Base-by-base conservation (phyloP, 805 yeast species). In the Maudiozyma barnettii region DNA sequence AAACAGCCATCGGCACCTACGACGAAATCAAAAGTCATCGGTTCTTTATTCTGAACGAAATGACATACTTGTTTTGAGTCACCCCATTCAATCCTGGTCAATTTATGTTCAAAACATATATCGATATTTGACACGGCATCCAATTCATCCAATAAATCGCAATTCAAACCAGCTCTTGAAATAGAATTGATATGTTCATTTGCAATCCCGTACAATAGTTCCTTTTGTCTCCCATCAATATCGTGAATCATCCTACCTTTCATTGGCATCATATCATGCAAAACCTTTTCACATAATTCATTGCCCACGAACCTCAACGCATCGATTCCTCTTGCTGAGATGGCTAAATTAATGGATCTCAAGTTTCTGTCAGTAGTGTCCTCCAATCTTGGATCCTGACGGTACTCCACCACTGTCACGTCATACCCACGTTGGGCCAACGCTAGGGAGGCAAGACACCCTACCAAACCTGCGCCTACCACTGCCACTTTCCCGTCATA, bases 401-500 rank as follows among this genome's bases (percentile, higher is more conserved):
- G 73, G 37, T 77, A 67, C 54, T 90, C 97, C 53, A 76, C 84
- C 4, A 90, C 59, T 0, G 81, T 73, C 19, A 90, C 97, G 1
- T 74, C 50, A 63, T 77, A 83, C 10, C 95, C 96, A 46, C 78
- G 73, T 47, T 79, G 72, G 3, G 82, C 77, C 36, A 90, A 74
- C 0, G 91, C 93, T n/a, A 90, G 63, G 0, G 96, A 93, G 0
- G 90, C 76, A 5, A 88, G 69, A 46, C 93, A 77, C 0, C 97
- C 97, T 2, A 90, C 97, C 5, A 86, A 77, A 0, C 97, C 97
- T 1, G 93, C 95, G 1, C 97, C 97, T 16, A 90, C 76, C 26
- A 90, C 72, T 1, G 78, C 88, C 16, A 75, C 78, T 2, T 37
- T 37, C 5, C 40, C 40, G 5, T 37, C 22, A 37, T 7, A 37